Evolutionary conservation across 1,284 basidiomycete species (phyloP), one percentile per base, ranked within the genome.

Genomic region (Cutaneotrichosporon spelunceum): DNA sequence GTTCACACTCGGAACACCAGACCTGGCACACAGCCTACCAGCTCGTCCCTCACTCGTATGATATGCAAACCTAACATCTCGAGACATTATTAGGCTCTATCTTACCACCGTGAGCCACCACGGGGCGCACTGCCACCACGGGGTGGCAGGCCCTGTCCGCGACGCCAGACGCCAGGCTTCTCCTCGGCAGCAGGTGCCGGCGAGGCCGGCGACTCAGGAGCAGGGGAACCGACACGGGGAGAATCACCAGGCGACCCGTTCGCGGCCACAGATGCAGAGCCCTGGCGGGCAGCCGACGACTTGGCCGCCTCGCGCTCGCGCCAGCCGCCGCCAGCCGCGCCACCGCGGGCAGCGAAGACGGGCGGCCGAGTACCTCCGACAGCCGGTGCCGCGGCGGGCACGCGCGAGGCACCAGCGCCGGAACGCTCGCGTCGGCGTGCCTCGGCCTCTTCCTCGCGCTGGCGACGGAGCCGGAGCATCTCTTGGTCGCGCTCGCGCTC

Each of bases 371-470:
- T 52, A 62, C 62, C n/a, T n/a, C 30, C 56, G 66, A 45, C n/a
- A 30, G 60, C 48, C 11, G 60, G 55, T 13, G 77, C 65, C 30
- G 68, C 39, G 72, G 72, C 44, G 16, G 63, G 53, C 36, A 68
- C 67, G 47, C 57, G 68, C 48, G 66, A 60, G 55, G 60, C 55
- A 24, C 67, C 70, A 14, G 69, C 70, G 48, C 65, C 70, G n/a
- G 66, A 66, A 34, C 74, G 67, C 63, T 77, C 77, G 10, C 69
- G 70, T 24, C 77, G 74, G 42, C 85, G 84, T 16, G 83, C 83
- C 70, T 86, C 83, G 0, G 90, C 90, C 71, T 93, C 92, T 57
- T 90, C 89, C 73, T 93, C 91, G 63, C 88, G 85, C 72, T 88
- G 84, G n/a, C 76, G 79, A 71, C 88, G 89, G 53, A 82, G 78